Base-by-base conservation (phyloP, 495 filamentous ascomycete species). In the Massariosphaeria phaeospora region DNA sequence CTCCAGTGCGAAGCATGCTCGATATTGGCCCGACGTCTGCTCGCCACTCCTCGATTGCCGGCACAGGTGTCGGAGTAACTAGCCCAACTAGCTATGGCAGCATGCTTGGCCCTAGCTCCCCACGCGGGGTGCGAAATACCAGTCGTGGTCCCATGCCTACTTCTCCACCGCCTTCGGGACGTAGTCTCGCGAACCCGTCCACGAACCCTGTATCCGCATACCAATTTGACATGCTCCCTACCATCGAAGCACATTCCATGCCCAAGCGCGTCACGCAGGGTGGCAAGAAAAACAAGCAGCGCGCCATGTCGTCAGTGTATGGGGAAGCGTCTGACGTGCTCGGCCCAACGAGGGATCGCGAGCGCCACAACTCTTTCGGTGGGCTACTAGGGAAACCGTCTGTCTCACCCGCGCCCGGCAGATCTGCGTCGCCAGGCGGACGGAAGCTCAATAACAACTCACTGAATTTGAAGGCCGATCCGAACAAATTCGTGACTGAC, bases 1-100 rank as follows among this genome's bases (percentile, higher is more conserved):
- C 73, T 49, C 76, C 78, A 15, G 72, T 79, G 20, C 69, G 79
- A 49, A 82, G 79, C 66, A 84, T 82, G 81, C 72, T 83, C 35
- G 76, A 85, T 66, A 72, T 81, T 54, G 48, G 68, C 57, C 42
- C 59, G 51, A 45, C 64, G 18, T 52, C 69, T 48, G 64, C 67
- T 52, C 72, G 71, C 31, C 65, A 73, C 70, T 66, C 68, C 49
- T 73, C 72, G 51, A 69, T 75, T 52, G 66, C 72, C 50, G 68
- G 73, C 55, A 13, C 52, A 42, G 47, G 59, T 34, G 33, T 42
- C 20, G 39, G 64, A 44, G 30, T 29, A 30, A 51, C 41, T 6
- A 27, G 50, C 15, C 42, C 48, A 1, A 38, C 56, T 1, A 41
- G 33, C 27, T 52, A 54, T 29, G 48, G 48, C 39, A 58, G 55